Conservation (phyloP, 139 green algal species). For the Chlamydomonas asymmetrica region DNA sequence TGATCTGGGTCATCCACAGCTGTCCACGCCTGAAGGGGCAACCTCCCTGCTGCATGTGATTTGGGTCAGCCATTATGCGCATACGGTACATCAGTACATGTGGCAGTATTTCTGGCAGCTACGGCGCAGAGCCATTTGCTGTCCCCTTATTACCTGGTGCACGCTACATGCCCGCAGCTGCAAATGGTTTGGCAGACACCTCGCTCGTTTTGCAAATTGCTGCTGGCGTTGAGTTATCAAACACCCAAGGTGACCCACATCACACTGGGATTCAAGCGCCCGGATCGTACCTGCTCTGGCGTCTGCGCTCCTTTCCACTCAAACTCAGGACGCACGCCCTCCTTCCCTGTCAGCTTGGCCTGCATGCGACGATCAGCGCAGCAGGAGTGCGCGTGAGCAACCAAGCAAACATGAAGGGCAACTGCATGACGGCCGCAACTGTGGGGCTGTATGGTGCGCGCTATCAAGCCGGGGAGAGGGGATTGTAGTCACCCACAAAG, state of each 20-base stretch:
- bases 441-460: neutral
- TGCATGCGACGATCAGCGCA: constrained; percentile 24
- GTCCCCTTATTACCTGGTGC: neutral
- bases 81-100: neutral
- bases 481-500: too few relatives aligned
- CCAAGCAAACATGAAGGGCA: neutral
- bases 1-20: too few relatives aligned
- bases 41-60: too few relatives aligned
- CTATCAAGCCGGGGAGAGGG: too few relatives aligned
- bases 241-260: too few relatives aligned
- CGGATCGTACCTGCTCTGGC: constrained; percentile 50
- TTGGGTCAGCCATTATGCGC: too few relatives aligned
- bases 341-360: constrained; percentile 40
- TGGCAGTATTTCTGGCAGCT: neutral
- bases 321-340: constrained; percentile 57
- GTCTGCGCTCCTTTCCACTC: constrained; percentile 59
- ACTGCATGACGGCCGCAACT: too few relatives aligned
- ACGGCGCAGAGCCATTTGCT: neutral
- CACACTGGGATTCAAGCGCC: neutral
- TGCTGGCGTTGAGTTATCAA: neutral
- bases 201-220: neutral
- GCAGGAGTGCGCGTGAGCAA: constrained; percentile 16
- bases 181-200: neutral
- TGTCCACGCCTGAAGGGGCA: too few relatives aligned
- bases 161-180: neutral